Percentiles rank a stretch among this genome's conserved stretches.
Conservation (phyloP, 192 early-diverging fungal species). For the Coemansia guatemalensis region DNA sequence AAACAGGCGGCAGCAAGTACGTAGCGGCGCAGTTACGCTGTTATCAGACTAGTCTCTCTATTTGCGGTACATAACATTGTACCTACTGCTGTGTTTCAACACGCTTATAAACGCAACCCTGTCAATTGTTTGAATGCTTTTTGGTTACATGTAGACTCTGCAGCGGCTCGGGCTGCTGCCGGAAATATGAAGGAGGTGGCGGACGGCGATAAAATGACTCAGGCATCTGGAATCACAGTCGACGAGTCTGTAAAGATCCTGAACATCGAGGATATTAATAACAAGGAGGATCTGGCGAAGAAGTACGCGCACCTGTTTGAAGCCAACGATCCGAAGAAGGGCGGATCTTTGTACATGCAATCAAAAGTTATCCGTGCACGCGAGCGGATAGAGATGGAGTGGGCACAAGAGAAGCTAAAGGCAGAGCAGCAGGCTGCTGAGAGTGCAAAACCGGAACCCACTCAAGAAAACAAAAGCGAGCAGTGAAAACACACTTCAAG, state of each 20-base stretch:
- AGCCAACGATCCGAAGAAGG: constrained; percentile 78
- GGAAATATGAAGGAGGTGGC: constrained; percentile 58
- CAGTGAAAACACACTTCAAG: too few species aligned
- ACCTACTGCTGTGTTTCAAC: too few species aligned
- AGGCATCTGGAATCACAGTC: constrained; percentile 78
- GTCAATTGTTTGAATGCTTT: neutral
- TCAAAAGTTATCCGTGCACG: constrained; percentile 92
- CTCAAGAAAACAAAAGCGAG: too few species aligned
- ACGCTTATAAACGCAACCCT: neutral
- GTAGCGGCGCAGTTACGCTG: too few species aligned
- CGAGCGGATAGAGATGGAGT: constrained; percentile 91
- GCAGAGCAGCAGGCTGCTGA: constrained; percentile 26
- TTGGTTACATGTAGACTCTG: constrained; percentile 57
- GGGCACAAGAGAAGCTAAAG: constrained; percentile 57
- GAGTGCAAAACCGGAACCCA: constrained; percentile 38
- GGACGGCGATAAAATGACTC: constrained; percentile 66
- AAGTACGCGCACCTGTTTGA: constrained; percentile 87
- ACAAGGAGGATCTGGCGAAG: constrained; percentile 61
- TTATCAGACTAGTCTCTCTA: too few species aligned
- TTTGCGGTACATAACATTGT: too few species aligned
- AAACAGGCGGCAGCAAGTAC: constrained; percentile 83
- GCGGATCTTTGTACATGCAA: constrained; percentile 93
- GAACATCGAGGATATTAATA: constrained; percentile 71
- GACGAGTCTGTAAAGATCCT: constrained; percentile 92
- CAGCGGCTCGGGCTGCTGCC: constrained; percentile 65